phyloP scores from a whole-genome alignment of 2,329 filamentous ascomycete species.

The Colletotrichum tropicale region DNA sequence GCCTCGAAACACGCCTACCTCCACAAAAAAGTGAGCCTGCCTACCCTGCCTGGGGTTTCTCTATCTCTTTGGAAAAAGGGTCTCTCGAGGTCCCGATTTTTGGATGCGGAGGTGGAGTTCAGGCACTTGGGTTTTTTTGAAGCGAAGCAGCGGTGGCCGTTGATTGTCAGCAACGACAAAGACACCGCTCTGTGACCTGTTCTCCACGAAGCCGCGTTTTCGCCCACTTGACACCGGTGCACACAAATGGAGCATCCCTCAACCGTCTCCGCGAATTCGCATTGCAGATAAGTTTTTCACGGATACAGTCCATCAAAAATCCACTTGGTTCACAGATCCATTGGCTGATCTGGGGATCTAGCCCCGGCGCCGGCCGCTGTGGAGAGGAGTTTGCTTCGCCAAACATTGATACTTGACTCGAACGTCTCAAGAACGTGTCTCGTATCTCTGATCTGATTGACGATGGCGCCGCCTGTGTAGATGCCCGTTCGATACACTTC shows the following conservation, averaged over 20 bases:
- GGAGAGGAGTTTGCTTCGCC: not conserved
- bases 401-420: not conserved
- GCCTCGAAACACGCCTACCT: not conserved
- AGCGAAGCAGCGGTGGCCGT: not conserved
- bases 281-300: not conserved
- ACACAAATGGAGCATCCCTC: not conserved
- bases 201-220: not conserved
- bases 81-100: not conserved
- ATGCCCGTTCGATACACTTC: not conserved
- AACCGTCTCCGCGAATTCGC: not conserved
- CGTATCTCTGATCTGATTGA: not conserved
- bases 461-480: not conserved
- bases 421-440: not conserved
- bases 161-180: not conserved
- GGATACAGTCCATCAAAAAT: not conserved
- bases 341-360: not conserved
- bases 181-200: not conserved
- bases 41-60: not conserved
- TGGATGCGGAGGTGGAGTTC: slow-evolving; percentile 1
- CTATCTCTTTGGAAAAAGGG: not conserved
- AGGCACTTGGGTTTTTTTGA: not conserved
- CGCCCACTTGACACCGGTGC: not conserved
- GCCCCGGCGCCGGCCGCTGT: not conserved
- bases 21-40: not conserved
- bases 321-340: not conserved